Conservation (phyloP, 257 asterid species). For the Ligustrum vulgare region DNA sequence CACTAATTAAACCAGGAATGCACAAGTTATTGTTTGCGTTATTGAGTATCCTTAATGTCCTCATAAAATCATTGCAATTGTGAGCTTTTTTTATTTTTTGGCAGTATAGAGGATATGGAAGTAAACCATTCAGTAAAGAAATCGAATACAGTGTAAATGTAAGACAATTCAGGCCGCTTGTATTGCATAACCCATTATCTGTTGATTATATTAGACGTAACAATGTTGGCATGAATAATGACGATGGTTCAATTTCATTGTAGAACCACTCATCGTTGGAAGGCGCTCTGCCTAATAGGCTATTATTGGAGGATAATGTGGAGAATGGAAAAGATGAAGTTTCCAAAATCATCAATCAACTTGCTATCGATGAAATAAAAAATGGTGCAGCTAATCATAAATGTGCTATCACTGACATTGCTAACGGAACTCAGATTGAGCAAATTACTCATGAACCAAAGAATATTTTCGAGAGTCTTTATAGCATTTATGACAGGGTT, state of each 20-base stretch:
- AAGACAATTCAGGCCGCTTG: constrained; percentile 15
- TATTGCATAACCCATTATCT: constrained; percentile 29
- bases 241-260: constrained; percentile 24
- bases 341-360: constrained; percentile 21
- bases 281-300: constrained; percentile 26
- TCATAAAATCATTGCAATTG: constrained; percentile 9
- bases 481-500: constrained; percentile 66
- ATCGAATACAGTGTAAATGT: constrained; percentile 20
- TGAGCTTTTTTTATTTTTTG: constrained; percentile 26
- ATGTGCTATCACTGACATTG: constrained; percentile 23
- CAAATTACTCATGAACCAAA: constrained; percentile 25
- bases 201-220: constrained; percentile 15
- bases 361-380: constrained; percentile 13
- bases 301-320: background rate
- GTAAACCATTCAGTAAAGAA: constrained; percentile 17
- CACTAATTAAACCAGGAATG: constrained; percentile 6
- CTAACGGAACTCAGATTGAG: constrained; percentile 28
- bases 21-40: background rate
- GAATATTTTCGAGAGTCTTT: constrained; percentile 54
- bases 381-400: constrained; percentile 10
- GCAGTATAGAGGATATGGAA: constrained; percentile 39
- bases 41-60: background rate
- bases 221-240: constrained; percentile 17
- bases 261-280: constrained; percentile 20
- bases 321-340: constrained; percentile 20